These are phyloP conservation scores for Heliocybe sulcata DNA, from an alignment of 1,284 basidiomycete genomes.

Conservation along the genomic window DNA sequence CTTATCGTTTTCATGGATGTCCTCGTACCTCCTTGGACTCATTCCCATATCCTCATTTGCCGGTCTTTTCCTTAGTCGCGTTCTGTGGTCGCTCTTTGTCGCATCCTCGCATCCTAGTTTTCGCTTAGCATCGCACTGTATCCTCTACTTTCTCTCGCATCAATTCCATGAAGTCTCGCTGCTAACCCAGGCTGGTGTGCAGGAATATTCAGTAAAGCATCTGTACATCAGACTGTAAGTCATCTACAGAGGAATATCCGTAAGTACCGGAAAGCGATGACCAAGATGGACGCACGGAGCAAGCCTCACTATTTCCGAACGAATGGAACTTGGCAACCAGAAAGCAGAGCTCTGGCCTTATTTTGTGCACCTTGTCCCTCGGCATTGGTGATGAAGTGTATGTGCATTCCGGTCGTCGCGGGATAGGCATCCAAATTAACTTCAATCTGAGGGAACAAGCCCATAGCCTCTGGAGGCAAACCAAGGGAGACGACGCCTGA, in stretches of 20 bases:
- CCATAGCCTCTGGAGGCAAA: constrained; percentile 79
- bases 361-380: constrained; percentile 82
- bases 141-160: neutral
- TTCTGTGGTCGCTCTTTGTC: neutral
- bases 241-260: neutral
- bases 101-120: neutral
- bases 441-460: constrained; percentile 91
- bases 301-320: constrained; percentile 23
- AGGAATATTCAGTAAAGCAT: neutral
- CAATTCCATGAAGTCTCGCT: neutral
- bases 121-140: neutral
- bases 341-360: constrained; percentile 75
- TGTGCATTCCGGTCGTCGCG: constrained; percentile 79
- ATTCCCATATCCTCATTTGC: neutral
- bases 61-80: neutral
- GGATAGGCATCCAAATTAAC: constrained; percentile 88
- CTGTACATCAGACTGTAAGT: neutral
- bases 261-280: neutral
- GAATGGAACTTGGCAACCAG: constrained; percentile 89
- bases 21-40: neutral
- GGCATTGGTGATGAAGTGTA: constrained; percentile 87
- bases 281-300: neutral
- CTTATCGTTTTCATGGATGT: neutral
- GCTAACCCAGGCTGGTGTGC: neutral
- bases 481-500: constrained; percentile 89